phyloP scores from a whole-genome alignment of 768 basidiomycete species.

The Hygrophoropsis aurantiaca region DNA sequence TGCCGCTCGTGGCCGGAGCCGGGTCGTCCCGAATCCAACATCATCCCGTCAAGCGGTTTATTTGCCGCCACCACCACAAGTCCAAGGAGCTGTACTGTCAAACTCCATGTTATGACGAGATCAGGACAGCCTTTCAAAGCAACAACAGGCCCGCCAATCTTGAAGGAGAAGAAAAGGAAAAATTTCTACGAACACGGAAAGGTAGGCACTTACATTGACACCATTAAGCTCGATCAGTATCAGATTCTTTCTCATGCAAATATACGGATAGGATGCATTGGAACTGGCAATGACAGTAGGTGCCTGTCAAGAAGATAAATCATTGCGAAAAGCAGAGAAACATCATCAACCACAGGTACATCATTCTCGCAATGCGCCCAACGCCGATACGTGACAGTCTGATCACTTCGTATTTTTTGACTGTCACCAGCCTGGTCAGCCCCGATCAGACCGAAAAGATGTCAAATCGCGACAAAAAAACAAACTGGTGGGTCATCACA shows the following conservation, averaged over 20 bases:
- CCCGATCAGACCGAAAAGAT: slow-evolving; percentile 24
- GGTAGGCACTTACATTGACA: slow-evolving; percentile 18
- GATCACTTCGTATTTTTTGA: background rate
- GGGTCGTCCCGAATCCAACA: no score
- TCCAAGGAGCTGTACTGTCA: slow-evolving; percentile 3
- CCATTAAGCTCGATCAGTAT: slow-evolving; percentile 12
- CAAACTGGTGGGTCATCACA: slow-evolving; percentile 37
- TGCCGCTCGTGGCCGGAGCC: no score
- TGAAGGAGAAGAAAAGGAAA: slow-evolving; percentile 26
- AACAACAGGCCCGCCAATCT: slow-evolving; percentile 18
- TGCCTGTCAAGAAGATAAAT: slow-evolving; percentile 45
- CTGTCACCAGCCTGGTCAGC: slow-evolving; percentile 23
- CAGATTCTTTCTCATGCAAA: slow-evolving; percentile 17
- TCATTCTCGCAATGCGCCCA: slow-evolving; percentile 3
- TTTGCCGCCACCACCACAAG: no score
- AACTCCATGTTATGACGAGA: slow-evolving; percentile 22
- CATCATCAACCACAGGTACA: slow-evolving; percentile 41
- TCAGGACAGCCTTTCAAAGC: slow-evolving; percentile 17
- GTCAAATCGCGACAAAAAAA: slow-evolving; percentile 30
- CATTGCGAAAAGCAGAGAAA: slow-evolving; percentile 38
- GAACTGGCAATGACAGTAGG: slow-evolving; percentile 48
- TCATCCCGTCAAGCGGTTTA: no score
- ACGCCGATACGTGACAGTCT: background rate
- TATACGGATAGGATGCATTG: slow-evolving; percentile 41
- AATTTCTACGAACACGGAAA: slow-evolving; percentile 32